A percentile compares a stretch with the other conserved stretches of the same genome.
These are phyloP conservation scores for Ilyonectria destructans DNA, from an alignment of 2,329 filamentous ascomycete species.

Conservation along the genomic window DNA sequence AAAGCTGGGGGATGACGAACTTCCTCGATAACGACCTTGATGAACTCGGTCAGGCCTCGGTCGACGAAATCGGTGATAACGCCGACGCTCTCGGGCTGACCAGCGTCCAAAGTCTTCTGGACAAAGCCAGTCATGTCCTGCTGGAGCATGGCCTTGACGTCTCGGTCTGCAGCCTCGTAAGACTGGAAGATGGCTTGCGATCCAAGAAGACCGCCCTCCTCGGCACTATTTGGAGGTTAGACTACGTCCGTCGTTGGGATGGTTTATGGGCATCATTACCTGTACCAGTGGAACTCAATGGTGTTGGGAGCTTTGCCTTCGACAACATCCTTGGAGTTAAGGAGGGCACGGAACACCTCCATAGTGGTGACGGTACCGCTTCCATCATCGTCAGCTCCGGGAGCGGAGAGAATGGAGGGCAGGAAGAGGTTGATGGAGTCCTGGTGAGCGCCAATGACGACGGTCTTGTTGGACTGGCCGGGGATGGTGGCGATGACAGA, in stretches of 20 bases:
- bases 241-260: background rate
- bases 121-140: constrained; percentile 98
- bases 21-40: constrained; percentile 87
- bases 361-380: constrained; percentile 95
- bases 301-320: constrained; percentile 85
- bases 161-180: constrained; percentile 81
- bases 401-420: constrained; percentile 86
- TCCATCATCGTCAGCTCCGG: constrained; percentile 96
- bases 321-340: constrained; percentile 80
- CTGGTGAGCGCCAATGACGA: constrained; percentile 93
- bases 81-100: constrained; percentile 87
- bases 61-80: constrained; percentile 96
- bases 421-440: constrained; percentile 96
- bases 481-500: constrained; percentile 94
- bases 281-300: constrained; percentile 96
- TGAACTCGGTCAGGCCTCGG: constrained; percentile 85
- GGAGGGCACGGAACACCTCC: constrained; percentile 87
- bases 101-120: constrained; percentile 86
- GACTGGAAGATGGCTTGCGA: constrained; percentile 90
- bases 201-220: constrained; percentile 89
- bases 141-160: constrained; percentile 97
- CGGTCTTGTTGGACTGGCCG: constrained; percentile 85
- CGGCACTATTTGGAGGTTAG: constrained; percentile 71
- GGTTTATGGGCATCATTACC: constrained; percentile 9
- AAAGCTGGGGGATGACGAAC: constrained; percentile 37